Evolutionary conservation across 116 monocot genomes (phyloP).

Genomic region (Papilionanthe hybrid): DNA sequence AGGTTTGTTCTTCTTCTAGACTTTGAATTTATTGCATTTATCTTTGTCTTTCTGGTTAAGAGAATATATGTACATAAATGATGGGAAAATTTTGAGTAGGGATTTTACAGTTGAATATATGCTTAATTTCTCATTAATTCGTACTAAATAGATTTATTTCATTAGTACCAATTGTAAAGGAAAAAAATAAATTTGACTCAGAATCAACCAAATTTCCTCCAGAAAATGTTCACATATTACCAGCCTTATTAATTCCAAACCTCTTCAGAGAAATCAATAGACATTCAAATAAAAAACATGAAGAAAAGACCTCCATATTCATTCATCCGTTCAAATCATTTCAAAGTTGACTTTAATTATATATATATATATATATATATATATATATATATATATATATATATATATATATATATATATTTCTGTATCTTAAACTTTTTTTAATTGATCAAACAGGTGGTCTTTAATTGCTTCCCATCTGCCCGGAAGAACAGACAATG

Average conservation of each 20-base stretch:
- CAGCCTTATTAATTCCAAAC: no score
- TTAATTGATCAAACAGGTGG: conserved; percentile 29
- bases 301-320: background rate
- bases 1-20: conserved; percentile 17
- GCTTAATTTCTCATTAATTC: background rate
- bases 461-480: conserved; percentile 49
- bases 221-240: no score
- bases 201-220: no score
- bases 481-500: conserved; percentile 53
- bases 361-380: background rate
- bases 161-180: background rate
- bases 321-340: background rate
- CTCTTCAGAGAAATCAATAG: no score
- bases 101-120: background rate
- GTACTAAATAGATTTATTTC: background rate
- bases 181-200: no score
- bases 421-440: background rate
- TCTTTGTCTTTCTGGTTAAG: background rate
- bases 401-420: no score
- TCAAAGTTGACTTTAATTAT: background rate
- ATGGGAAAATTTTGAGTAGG: background rate
- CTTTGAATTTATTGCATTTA: background rate
- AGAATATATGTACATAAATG: background rate
- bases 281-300: background rate
- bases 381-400: no score